phyloP scores from a whole-genome alignment of 768 basidiomycete species.

The Suillus subalutaceus region DNA sequence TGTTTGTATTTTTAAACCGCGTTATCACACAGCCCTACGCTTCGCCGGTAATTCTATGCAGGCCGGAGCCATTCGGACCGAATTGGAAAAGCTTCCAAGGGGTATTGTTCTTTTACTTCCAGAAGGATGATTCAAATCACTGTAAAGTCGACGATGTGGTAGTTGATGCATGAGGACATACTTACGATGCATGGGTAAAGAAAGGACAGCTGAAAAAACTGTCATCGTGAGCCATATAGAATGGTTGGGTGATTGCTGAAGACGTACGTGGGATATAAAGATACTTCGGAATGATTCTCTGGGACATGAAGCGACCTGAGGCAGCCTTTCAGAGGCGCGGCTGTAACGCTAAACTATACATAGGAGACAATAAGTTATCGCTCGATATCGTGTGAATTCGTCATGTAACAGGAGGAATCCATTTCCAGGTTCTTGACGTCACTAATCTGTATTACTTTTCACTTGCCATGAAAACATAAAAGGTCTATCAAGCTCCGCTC shows the following conservation, averaged over 20 bases:
- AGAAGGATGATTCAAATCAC: background rate
- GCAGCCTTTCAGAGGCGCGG: too few species aligned
- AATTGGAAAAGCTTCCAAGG: background rate
- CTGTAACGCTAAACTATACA: background rate
- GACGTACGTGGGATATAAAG: conserved; percentile 5
- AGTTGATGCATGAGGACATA: background rate
- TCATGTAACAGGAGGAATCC: background rate
- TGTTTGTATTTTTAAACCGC: conserved; percentile 32
- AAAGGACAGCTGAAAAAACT: background rate
- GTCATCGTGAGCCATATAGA: conserved; percentile 25
- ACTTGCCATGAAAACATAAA: conserved; percentile 6
- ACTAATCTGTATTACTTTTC: background rate
- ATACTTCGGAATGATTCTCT: conserved; percentile 15
- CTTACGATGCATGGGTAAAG: background rate
- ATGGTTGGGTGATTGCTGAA: conserved; percentile 18
- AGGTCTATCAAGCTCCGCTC: conserved; percentile 3
- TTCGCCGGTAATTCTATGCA: conserved; percentile 17
- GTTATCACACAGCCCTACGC: conserved; percentile 33
- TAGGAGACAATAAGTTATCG: background rate
- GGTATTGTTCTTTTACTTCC: too few species aligned
- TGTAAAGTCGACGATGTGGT: background rate
- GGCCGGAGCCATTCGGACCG: background rate
- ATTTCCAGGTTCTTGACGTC: background rate
- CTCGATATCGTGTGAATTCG: background rate
- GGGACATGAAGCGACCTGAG: too few species aligned